These are phyloP conservation scores for Gnomoniopsis smithogilvyi DNA, from an alignment of 2,329 filamentous ascomycete genomes.

Conservation along the genomic window DNA sequence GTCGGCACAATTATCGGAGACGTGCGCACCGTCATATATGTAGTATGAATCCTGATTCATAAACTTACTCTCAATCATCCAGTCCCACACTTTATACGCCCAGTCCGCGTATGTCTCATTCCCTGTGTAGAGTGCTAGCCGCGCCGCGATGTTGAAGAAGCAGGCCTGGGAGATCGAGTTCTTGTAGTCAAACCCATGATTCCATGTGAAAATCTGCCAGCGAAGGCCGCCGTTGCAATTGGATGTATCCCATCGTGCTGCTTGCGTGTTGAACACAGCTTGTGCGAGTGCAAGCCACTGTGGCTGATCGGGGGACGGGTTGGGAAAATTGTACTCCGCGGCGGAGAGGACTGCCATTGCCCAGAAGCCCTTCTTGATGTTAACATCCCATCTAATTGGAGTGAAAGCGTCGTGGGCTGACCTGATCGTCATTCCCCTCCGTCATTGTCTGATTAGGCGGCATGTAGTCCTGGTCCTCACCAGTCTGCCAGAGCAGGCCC, in stretches of 20 bases:
- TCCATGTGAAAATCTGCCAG: conserved; percentile 81
- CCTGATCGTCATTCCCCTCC: conserved; percentile 67
- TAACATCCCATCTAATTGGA: not conserved
- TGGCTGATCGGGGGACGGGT: conserved; percentile 51
- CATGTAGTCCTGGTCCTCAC: conserved; percentile 69
- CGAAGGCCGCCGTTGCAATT: conserved; percentile 68
- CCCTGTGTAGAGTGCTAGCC: conserved; percentile 72
- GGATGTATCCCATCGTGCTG: conserved; percentile 63
- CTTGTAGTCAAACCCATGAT: conserved; percentile 61
- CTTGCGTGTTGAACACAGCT: conserved; percentile 74
- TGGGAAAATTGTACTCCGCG: conserved; percentile 62
- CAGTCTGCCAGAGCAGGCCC: conserved; percentile 71
- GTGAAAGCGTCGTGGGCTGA: not conserved
- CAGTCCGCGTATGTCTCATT: conserved; percentile 72
- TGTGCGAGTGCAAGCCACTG: conserved; percentile 68
- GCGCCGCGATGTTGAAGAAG: conserved; percentile 49
- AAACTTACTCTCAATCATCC: conserved; percentile 54
- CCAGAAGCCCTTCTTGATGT: conserved; percentile 53
- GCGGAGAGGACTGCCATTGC: conserved; percentile 64
- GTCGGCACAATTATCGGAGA: conserved; percentile 52
- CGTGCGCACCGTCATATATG: conserved; percentile 56
- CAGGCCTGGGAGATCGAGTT: conserved; percentile 48
- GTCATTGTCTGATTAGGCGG: conserved; percentile 64
- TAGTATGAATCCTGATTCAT: conserved; percentile 51
- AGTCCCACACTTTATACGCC: conserved; percentile 68